phyloP scores from a whole-genome alignment of 2,329 filamentous ascomycete species.

The Cladophialophora immunda region DNA sequence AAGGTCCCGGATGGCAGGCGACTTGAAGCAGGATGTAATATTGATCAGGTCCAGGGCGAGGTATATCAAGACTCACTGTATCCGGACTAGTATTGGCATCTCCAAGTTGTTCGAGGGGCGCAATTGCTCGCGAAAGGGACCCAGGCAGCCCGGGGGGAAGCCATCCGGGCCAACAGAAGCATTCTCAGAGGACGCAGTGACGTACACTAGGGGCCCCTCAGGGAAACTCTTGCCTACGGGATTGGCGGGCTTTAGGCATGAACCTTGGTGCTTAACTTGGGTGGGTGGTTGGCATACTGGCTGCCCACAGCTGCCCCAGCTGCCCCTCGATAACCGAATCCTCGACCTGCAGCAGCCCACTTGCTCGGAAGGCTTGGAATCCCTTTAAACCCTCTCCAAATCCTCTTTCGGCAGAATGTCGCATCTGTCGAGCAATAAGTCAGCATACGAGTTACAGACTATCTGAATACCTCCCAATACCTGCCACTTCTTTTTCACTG shows the following conservation, averaged over 20 bases:
- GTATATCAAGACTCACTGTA: slow-evolving; percentile 1
- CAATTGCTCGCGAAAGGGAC: background rate
- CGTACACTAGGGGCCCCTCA: background rate
- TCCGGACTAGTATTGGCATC: slow-evolving; percentile 1
- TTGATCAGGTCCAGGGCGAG: background rate
- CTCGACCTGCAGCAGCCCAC: background rate
- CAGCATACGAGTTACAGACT: background rate
- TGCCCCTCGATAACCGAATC: slow-evolving; percentile 4
- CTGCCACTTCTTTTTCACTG: too few relatives aligned
- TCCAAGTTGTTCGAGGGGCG: background rate
- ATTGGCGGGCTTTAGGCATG: slow-evolving; percentile 4
- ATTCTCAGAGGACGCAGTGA: background rate
- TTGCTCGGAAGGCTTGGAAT: background rate
- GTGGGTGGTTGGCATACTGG: slow-evolving; percentile 2
- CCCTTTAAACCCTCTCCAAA: background rate
- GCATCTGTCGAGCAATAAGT: background rate
- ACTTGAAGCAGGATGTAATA: background rate
- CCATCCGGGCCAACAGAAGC: slow-evolving; percentile 1
- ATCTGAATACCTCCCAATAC: too few relatives aligned
- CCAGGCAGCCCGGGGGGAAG: slow-evolving; percentile 1
- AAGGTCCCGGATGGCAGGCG: background rate
- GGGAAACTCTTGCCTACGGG: background rate
- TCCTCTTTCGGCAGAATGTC: background rate
- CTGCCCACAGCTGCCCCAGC: background rate
- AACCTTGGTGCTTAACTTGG: background rate